Evolutionary conservation across 345 rosid genomes (phyloP).

Genomic region (Dipteronia dyeriana): DNA sequence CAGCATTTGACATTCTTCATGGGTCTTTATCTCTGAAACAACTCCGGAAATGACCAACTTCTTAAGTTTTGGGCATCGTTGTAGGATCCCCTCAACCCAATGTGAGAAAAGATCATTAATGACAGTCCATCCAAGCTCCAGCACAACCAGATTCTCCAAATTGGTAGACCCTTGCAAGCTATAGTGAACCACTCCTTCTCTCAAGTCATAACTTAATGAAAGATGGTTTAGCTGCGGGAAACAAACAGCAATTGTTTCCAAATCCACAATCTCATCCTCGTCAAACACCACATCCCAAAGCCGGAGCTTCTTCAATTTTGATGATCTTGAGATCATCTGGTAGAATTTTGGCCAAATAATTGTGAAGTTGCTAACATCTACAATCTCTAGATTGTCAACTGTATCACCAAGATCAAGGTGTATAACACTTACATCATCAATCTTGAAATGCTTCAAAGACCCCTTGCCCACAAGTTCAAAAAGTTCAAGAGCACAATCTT

Average conservation of each 20-base stretch:
- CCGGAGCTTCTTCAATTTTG: constrained; percentile 66
- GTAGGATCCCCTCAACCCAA: constrained; percentile 67
- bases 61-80: constrained; percentile 67
- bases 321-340: constrained; percentile 75
- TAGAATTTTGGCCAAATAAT: constrained; percentile 74
- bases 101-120: constrained; percentile 59
- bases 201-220: constrained; percentile 65
- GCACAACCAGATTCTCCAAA: constrained; percentile 54
- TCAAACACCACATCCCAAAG: constrained; percentile 85
- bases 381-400: constrained; percentile 61
- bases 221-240: constrained; percentile 72
- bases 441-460: constrained; percentile 69
- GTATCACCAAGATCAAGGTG: constrained; percentile 75
- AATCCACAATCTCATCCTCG: constrained; percentile 56
- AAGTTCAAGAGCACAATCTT: constrained; percentile 65
- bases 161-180: constrained; percentile 55
- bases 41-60: constrained; percentile 65
- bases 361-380: constrained; percentile 74
- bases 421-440: constrained; percentile 67
- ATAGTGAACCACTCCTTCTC: constrained; percentile 59
- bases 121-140: constrained; percentile 82
- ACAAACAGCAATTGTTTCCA: constrained; percentile 67
- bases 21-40: constrained; percentile 69
- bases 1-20: constrained; percentile 62
- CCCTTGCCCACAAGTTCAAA: constrained; percentile 84